Base-by-base conservation (phyloP, 495 filamentous ascomycete genomes). In the Aspergillus coremiiformis region DNA sequence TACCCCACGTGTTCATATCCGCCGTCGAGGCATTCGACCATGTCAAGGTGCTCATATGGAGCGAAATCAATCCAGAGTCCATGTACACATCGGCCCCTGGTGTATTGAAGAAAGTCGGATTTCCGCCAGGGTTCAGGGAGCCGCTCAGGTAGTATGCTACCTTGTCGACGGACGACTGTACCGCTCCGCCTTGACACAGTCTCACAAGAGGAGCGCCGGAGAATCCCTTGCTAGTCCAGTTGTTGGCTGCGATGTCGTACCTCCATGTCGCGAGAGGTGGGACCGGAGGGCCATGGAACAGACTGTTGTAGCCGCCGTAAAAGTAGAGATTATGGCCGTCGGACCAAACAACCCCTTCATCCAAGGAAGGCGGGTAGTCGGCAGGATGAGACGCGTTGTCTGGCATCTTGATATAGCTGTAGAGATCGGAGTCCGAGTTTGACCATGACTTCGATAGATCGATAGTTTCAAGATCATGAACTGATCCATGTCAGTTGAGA, bases 21-120 rank as follows among this genome's bases (percentile, higher is more conserved):
- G 19, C 15, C 11, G 49, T 52, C 5, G 49, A 45, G 11, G 21
- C 22, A 14, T 52, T 52, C 12, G 39, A 22, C 41, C 49, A 52
- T 8, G 15, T 26, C 9, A 51, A 41, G 11, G 49, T 45, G 10
- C 20, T 15, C 27, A 33, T 27, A 17, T 52, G 15, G 4, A 44
- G 49, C 2, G 8, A 15, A 7, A 52, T n/a, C 41, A 52, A 24
- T 0, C 39, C 41, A 32, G 20, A 15, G 41, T 27, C 39, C 12
- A 45, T 32, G 12, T 52, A 32, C 12, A 26, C 20, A 24, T 33
- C 29, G 1, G 41, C 49, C 2, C 29, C 41, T 0, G n/a, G n/a
- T n/a, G 48, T 42, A 4, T 15, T 15, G 37, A 26, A 17, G 2
- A 51, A 26, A 12, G 9, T 43, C 35, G 48, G 47, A 17, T 49